Evolutionary conservation across 2,329 filamentous ascomycete genomes (phyloP).

Genomic region (Fusarium foetens): DNA sequence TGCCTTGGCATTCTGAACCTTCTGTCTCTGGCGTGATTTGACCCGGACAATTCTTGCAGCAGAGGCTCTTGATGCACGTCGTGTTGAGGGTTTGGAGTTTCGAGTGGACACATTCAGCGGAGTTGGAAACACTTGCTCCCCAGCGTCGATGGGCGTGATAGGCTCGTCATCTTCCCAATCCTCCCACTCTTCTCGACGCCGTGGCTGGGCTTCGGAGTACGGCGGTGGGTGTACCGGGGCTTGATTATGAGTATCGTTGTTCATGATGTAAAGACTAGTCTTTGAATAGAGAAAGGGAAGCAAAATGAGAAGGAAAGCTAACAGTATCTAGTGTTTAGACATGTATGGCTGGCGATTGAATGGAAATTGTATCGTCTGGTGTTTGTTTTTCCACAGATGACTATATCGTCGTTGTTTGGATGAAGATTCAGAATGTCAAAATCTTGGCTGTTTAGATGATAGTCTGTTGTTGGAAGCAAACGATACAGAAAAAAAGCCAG

Average conservation of each 20-base stretch:
- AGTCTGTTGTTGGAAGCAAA: constrained; percentile 9
- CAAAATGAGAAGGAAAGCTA: not conserved
- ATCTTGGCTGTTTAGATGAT: constrained; percentile 6
- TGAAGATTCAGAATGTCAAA: not conserved
- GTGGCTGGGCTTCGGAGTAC: constrained; percentile 30
- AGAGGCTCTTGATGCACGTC: constrained; percentile 51
- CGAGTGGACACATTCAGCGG: constrained; percentile 29
- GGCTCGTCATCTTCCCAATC: constrained; percentile 64
- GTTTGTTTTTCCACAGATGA: constrained; percentile 8
- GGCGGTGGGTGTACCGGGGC: constrained; percentile 25
- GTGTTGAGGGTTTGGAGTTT: constrained; percentile 24
- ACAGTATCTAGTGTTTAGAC: constrained; percentile 19
- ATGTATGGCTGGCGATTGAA: constrained; percentile 14
- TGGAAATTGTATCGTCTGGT: constrained; percentile 18
- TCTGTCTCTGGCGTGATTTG: constrained; percentile 70
- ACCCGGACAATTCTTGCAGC: constrained; percentile 56
- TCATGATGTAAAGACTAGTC: constrained; percentile 26
- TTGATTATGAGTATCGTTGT: constrained; percentile 16
- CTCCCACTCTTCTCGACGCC: constrained; percentile 59
- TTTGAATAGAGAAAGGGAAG: constrained; percentile 13
- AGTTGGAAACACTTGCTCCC: constrained; percentile 48
- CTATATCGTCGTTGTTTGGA: constrained; percentile 7
- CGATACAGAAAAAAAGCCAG: constrained; percentile 7
- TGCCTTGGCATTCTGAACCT: constrained; percentile 67
- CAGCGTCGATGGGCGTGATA: constrained; percentile 53